Evolutionary conservation across 2,329 filamentous ascomycete genomes (phyloP).

Genomic region (Karstenula rhodostoma): DNA sequence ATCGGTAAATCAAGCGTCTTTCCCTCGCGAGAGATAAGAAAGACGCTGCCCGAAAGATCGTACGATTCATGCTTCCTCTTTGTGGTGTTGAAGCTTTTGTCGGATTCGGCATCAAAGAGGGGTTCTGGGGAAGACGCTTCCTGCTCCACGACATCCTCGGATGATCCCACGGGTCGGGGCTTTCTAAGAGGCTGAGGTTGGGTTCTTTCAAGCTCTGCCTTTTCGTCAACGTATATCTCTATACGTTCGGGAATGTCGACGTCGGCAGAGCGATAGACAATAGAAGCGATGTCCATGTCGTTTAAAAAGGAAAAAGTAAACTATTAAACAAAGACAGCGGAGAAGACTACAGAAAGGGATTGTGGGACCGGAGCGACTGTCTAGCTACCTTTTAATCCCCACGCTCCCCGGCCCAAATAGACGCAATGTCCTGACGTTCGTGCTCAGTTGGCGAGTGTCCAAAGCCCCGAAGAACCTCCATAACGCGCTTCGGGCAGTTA

Average conservation of each 20-base stretch:
- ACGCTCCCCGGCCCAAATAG: not conserved
- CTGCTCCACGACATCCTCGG: not conserved
- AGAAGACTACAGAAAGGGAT: conserved; percentile 1
- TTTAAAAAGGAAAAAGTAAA: not conserved
- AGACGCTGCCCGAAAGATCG: conserved; percentile 34
- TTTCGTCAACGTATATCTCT: conserved; percentile 15
- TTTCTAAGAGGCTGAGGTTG: not conserved
- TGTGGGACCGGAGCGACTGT: not conserved
- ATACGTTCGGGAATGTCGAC: conserved; percentile 6
- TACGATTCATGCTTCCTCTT: conserved; percentile 36
- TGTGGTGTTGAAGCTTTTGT: not conserved
- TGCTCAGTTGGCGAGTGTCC: not conserved
- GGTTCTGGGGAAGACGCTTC: not conserved
- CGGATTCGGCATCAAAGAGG: not conserved
- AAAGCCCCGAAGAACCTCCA: not conserved
- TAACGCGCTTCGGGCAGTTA: not conserved
- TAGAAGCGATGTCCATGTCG: conserved; percentile 11
- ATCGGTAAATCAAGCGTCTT: conserved; percentile 33
- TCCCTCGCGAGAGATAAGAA: conserved; percentile 34
- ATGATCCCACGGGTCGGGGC: conserved; percentile 1
- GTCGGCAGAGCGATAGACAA: conserved; percentile 7
- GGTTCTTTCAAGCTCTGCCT: conserved; percentile 7
- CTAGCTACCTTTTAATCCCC: conserved; percentile 1
- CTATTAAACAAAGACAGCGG: not conserved
- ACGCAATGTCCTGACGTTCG: not conserved